phyloP scores from a whole-genome alignment of 768 basidiomycete species.

The Cantharellus anzutake region DNA sequence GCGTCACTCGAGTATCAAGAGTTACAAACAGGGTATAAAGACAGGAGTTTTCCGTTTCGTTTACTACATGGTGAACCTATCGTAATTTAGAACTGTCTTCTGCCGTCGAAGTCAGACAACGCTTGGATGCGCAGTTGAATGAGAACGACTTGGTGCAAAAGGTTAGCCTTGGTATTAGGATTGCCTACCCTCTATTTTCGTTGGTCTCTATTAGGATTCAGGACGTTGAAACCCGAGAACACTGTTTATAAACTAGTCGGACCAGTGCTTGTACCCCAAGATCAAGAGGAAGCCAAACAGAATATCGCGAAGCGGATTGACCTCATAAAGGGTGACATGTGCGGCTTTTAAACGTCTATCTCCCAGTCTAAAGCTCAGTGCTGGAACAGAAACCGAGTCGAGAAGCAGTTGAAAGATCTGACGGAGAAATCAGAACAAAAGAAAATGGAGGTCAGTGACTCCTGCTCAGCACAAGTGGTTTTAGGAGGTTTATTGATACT shows the following conservation, averaged over 20 bases:
- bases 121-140: slow-evolving; percentile 73
- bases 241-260: slow-evolving; percentile 82
- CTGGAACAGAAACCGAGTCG: slow-evolving; percentile 46
- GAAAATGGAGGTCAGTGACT: slow-evolving; percentile 47
- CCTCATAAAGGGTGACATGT: slow-evolving; percentile 84
- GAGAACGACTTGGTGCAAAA: slow-evolving; percentile 90
- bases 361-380: slow-evolving; percentile 2
- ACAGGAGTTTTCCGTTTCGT: background rate
- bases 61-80: background rate
- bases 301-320: slow-evolving; percentile 83
- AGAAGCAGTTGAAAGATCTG: slow-evolving; percentile 61
- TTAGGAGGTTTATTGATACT: slow-evolving; percentile 5
- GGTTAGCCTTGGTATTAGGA: slow-evolving; percentile 22
- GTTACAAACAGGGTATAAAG: slow-evolving; percentile 32
- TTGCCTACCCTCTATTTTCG: background rate
- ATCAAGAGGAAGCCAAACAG: slow-evolving; percentile 63
- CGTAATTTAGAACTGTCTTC: slow-evolving; percentile 34
- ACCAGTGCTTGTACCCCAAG: slow-evolving; percentile 78
- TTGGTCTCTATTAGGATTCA: slow-evolving; percentile 43
- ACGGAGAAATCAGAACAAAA: slow-evolving; percentile 62
- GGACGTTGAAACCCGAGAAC: slow-evolving; percentile 50
- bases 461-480: background rate
- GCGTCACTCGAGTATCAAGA: slow-evolving; percentile 64
- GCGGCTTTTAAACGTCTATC: background rate
- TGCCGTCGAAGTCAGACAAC: slow-evolving; percentile 63